A percentile compares a stretch with the other conserved stretches of the same genome.
Conservation (phyloP, 2,329 filamentous ascomycete species). For the Penicillium sp. region DNA sequence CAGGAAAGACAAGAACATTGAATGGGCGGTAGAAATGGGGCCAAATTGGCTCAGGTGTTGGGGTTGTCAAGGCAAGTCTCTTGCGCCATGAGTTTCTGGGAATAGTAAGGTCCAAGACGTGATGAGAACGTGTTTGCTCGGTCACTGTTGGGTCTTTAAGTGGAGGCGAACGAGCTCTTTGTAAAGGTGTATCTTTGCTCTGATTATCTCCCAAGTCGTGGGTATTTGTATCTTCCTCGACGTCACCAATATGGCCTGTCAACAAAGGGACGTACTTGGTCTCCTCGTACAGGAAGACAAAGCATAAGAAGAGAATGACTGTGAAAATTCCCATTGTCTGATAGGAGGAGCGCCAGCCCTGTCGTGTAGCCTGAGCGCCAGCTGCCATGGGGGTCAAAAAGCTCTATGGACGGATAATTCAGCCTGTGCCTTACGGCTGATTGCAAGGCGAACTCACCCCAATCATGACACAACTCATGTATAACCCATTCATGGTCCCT, state of each 20-base stretch:
- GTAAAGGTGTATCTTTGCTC: constrained; percentile 8
- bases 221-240: constrained; percentile 6
- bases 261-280: constrained; percentile 33
- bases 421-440: not conserved
- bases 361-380: constrained; percentile 33
- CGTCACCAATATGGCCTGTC: not conserved
- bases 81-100: constrained; percentile 29
- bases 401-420: constrained; percentile 16
- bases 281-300: constrained; percentile 41
- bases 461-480: constrained; percentile 45
- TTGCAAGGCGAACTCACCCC: constrained; percentile 31
- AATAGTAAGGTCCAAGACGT: constrained; percentile 30
- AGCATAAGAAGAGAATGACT: constrained; percentile 28
- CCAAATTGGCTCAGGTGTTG: constrained; percentile 30
- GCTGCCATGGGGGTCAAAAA: constrained; percentile 39
- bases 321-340: constrained; percentile 38
- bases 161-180: not conserved
- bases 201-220: not conserved
- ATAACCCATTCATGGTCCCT: constrained; percentile 54
- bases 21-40: constrained; percentile 36
- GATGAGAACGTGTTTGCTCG: constrained; percentile 9
- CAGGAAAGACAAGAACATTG: constrained; percentile 38
- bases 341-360: constrained; percentile 40
- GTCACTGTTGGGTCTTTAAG: constrained; percentile 7
- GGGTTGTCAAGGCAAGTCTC: constrained; percentile 27